Conservation (phyloP, 2,329 filamentous ascomycete genomes). For the Xylariales sp. region DNA sequence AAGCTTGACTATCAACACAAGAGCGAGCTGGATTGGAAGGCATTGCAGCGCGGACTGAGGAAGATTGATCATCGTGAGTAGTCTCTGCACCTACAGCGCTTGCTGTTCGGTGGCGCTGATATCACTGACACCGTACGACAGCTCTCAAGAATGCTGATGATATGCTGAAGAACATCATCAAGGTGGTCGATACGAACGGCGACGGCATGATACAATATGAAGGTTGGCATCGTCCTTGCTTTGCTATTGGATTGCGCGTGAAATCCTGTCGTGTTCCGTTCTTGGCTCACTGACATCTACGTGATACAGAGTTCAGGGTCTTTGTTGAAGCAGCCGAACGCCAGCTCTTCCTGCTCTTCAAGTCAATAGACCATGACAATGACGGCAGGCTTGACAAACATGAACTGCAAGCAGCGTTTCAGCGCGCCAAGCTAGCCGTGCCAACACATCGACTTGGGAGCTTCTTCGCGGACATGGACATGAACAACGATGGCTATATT, state of each 20-base stretch:
- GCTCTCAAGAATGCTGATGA: conserved; percentile 85
- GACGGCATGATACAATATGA: conserved; percentile 90
- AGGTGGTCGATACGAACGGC: conserved; percentile 76
- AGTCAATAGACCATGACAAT: conserved; percentile 77
- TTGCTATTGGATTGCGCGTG: background rate
- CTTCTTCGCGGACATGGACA: conserved; percentile 88
- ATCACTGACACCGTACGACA: conserved; percentile 21
- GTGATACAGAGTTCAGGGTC: conserved; percentile 69
- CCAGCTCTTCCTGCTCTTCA: conserved; percentile 77
- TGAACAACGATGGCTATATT: conserved; percentile 82
- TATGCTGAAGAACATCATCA: conserved; percentile 76
- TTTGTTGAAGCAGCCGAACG: conserved; percentile 87
- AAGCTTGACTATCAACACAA: conserved; percentile 72
- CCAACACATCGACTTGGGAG: conserved; percentile 71
- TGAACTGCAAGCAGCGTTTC: conserved; percentile 78
- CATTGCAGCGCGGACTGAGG: conserved; percentile 75
- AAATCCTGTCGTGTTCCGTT: background rate
- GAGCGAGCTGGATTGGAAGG: conserved; percentile 79
- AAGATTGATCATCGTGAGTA: conserved; percentile 86
- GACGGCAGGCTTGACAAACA: conserved; percentile 81
- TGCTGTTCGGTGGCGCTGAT: conserved; percentile 9
- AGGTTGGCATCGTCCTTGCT: conserved; percentile 45
- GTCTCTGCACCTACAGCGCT: conserved; percentile 10
- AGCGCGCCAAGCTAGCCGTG: conserved; percentile 71
- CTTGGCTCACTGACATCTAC: conserved; percentile 9